A percentile compares a stretch with the other conserved stretches of the same genome.
Evolutionary conservation across 768 basidiomycete genomes (phyloP).

Genomic region (Serendipita sp.): DNA sequence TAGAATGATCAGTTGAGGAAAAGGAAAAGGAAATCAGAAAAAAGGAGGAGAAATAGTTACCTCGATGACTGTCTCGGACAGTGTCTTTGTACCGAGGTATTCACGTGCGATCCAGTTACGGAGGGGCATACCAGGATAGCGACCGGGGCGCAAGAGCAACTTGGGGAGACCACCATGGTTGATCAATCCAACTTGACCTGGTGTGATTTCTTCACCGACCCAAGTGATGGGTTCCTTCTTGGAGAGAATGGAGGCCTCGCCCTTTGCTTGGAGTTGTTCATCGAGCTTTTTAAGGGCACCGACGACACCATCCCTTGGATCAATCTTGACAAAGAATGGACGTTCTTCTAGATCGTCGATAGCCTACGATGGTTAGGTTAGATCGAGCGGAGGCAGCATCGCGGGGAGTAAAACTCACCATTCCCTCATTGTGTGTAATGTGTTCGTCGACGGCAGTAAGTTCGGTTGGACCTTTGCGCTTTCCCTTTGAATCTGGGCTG

Average conservation of each 20-base stretch:
- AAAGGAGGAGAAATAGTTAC: background rate
- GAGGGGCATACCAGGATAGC: slow-evolving; percentile 59
- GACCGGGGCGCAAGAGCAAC: slow-evolving; percentile 53
- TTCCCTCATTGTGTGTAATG: background rate
- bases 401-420: background rate
- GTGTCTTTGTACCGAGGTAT: slow-evolving; percentile 52
- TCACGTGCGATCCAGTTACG: slow-evolving; percentile 73
- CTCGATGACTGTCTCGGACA: slow-evolving; percentile 68
- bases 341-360: slow-evolving; percentile 29
- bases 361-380: slow-evolving; percentile 10
- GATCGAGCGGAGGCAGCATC: background rate
- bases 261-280: slow-evolving; percentile 29
- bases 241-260: slow-evolving; percentile 39
- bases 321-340: slow-evolving; percentile 57
- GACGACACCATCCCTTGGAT: slow-evolving; percentile 41
- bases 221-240: slow-evolving; percentile 53
- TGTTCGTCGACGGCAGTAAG: background rate
- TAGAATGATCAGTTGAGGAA: background rate
- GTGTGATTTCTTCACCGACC: slow-evolving; percentile 54
- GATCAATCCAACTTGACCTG: slow-evolving; percentile 56
- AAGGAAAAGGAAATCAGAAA: too few relatives aligned
- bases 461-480: background rate
- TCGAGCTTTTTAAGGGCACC: slow-evolving; percentile 58
- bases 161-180: slow-evolving; percentile 63
- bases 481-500: background rate